Base-by-base conservation (phyloP, 2,329 filamentous ascomycete genomes). In the Fusarium sp. region DNA sequence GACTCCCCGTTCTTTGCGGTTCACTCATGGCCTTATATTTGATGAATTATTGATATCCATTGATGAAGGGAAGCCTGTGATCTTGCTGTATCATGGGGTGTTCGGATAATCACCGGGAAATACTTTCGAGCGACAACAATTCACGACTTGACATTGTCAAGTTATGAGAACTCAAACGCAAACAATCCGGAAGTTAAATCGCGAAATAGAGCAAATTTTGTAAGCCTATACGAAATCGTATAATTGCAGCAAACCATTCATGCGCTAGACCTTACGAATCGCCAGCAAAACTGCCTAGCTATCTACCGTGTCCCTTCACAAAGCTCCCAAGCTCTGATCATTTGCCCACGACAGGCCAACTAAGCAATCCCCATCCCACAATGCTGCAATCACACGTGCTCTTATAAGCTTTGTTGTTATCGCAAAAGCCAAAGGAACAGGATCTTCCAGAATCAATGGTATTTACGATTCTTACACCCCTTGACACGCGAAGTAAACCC, bases 21-120 rank as follows among this genome's bases (percentile, higher is more conserved):
- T 77, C 78, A 67, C 79, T 80, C 80, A 81, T 81, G 60, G 42
- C 67, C 46, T 64, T 37, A 46, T 66, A 53, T 68, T 60, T 38
- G 44, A 30, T 50, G 23, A 57, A 30, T 46, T 62, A 64, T 60
- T n/a, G 56, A 67, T 50, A 28, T 40, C 67, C 35, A 40, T 61
- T 60, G 71, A 52, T 50, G 35, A 32, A 63, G 60, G 53, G 53
- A 40, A 61, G 37, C 28, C 28, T n/a, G 42, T 60, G 69, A 67
- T 30, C 53, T 75, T 60, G 67, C 30, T 10, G 47, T 46, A 64
- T 71, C 64, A 69, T 59, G 56, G 19, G 15, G 15, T 43, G 32
- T n/a, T n/a, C 74, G 76, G 76, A 67, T 77, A 78, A 78, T 78
- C 19, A 12, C 69, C 76, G 75, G 75, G 5, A 74, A 73, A 47